Base-by-base conservation (phyloP, 345 rosid genomes). In the Mallotus nudiflorus region DNA sequence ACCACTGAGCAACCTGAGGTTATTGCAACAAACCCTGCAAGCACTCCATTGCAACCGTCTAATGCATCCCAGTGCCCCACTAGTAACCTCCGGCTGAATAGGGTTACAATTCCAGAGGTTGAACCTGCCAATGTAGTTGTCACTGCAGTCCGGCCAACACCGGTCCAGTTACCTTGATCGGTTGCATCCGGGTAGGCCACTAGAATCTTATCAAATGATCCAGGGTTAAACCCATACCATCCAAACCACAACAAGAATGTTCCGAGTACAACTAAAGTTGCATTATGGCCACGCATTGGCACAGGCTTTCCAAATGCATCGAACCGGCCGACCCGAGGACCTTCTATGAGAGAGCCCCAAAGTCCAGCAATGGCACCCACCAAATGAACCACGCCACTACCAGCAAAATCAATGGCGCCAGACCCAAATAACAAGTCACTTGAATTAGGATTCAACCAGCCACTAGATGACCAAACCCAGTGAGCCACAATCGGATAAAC, bases 141-240 rank as follows among this genome's bases (percentile, higher is more conserved):
- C 40, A 86, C 86, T 0, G 88, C 85, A 0, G 87, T 85, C n/a
- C 88, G 76, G 39, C 85, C 82, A 0, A 82, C 58, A 2, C 52
- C 84, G 0, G 89, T 89, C 91, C 89, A 86, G 50, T 85, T 86
- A 2, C 91, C 87, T 71, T 85, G 87, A 76, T 75, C 53, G 0
- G 88, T 61, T 0, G 89, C 66, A 59, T 46, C 52, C 15, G 93
- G 86, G 40, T 88, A 86, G 19, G 89, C 22, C 15, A 82, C 87
- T 3, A 83, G 80, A 64, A 89, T 83, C 76, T 81, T 77, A 31
- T 74, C 74, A 50, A 82, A 81, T 0, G 93, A 86, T 19, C 89
- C 85, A 2, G 89, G 88, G 55, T 85, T 87, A 57, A 87, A 87
- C 40, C 94, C 91, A 52, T 83, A 85, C 89, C 89, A 89, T 1